Percentiles rank a stretch among this genome's conserved stretches.
phyloP scores from a whole-genome alignment of 2,329 filamentous ascomycete genomes.

The Aspergillus sp. region DNA sequence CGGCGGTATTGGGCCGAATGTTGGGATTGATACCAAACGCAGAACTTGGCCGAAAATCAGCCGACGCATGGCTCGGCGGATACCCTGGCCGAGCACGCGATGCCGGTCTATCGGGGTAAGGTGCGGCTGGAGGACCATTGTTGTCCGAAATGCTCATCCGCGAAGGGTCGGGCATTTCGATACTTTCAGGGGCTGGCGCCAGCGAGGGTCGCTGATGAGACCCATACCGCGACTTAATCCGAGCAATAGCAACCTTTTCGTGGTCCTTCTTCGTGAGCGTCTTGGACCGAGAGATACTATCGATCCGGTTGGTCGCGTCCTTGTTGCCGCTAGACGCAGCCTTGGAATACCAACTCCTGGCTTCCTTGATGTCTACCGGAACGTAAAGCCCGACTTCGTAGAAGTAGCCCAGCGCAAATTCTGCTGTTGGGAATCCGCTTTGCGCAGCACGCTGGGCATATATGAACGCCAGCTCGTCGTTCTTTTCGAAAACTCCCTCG shows the following conservation, averaged over 20 bases:
- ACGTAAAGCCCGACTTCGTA: conserved; percentile 93
- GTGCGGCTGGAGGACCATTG: conserved; percentile 28
- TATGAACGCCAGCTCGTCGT: conserved; percentile 83
- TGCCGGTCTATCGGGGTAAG: conserved; percentile 32
- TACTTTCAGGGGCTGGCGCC: conserved; percentile 32
- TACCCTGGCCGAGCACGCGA: conserved; percentile 25
- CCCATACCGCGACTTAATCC: conserved; percentile 74
- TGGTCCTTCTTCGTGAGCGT: conserved; percentile 85
- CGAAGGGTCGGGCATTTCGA: conserved; percentile 42
- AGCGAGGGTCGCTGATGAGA: conserved; percentile 45
- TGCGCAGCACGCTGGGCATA: conserved; percentile 82
- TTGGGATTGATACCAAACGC: conserved; percentile 42
- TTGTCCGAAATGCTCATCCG: conserved; percentile 31
- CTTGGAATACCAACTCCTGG: conserved; percentile 79
- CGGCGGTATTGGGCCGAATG: conserved; percentile 32
- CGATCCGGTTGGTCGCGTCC: conserved; percentile 72
- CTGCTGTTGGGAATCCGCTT: conserved; percentile 73
- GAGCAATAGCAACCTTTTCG: conserved; percentile 77
- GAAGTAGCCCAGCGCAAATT: conserved; percentile 97
- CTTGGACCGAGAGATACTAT: conserved; percentile 73
- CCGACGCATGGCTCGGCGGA: conserved; percentile 23
- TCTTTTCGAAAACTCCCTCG: conserved; percentile 86
- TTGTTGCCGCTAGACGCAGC: conserved; percentile 86
- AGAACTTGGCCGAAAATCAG: conserved; percentile 35
- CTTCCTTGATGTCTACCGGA: conserved; percentile 70